Evolutionary conservation across 2,329 filamentous ascomycete species (phyloP), one percentile per base, ranked within the genome.

Genomic region (Xylariales sp.): DNA sequence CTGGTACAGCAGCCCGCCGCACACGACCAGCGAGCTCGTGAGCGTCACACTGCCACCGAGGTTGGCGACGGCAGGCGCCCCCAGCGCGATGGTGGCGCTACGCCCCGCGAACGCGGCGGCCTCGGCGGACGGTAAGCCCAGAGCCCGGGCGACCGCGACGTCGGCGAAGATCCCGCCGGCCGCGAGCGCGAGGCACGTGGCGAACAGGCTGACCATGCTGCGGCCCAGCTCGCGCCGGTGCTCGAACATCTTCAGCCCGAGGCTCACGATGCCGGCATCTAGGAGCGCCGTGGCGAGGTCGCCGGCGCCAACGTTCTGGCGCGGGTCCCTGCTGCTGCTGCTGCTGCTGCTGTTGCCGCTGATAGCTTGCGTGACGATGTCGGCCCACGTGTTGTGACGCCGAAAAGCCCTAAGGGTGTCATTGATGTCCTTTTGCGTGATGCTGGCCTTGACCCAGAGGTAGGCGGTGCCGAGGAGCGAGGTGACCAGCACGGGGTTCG

Each of bases 191-290:
- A 50, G 38, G 31, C 52, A 59, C 3, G 55, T 55, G 14, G 43
- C 43, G 4, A 54, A 40, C 5, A 59, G 51, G 7, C 55, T 52
- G 17, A 39, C 40, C 23, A 53, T 37, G 33, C 49, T 52, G 5
- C 43, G 39, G 48, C 51, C 55, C 5, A 60, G 44, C 30, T 57
- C 56, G n/a, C 42, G 42, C 15, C 57, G 52, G 39, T 58, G 54
- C 36, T 60, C 56, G 41, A 54, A 60, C 51, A 60, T 58, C 43
- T 60, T 60, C 42, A 59, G 50, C 0, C 56, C 55, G 40, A 59
- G 42, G 24, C 50, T 55, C 17, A 53, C 48, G 20, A 60, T 57
- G 8, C 57, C 57, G 5, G 56, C 55, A 20, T 60, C 56, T 7
- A 60, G 39, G 8, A 60, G 38, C 2, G 51, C 43, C 7, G 43